phyloP scores from a whole-genome alignment of 768 basidiomycete genomes.

The Lentinula guzmanii region DNA sequence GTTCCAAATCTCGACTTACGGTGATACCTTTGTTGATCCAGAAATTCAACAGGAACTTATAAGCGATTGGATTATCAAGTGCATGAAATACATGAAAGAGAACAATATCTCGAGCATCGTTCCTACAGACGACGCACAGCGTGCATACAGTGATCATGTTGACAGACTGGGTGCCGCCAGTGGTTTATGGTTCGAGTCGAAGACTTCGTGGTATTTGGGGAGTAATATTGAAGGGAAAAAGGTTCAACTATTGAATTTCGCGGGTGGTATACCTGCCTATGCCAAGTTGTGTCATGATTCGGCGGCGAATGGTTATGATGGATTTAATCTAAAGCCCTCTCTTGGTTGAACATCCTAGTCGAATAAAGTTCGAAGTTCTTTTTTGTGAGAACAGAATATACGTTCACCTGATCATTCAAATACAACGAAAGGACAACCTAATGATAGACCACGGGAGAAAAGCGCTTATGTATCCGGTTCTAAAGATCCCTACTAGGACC shows the following conservation, averaged over 20 bases:
- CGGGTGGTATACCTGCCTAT: not conserved
- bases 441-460: too few relatives aligned
- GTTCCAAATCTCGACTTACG: not conserved
- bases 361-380: too few relatives aligned
- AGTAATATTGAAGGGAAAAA: conserved; percentile 6
- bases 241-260: not conserved
- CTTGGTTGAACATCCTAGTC: not conserved
- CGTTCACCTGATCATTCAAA: too few relatives aligned
- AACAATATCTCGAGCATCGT: not conserved
- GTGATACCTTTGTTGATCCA: too few relatives aligned
- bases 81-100: conserved; percentile 12
- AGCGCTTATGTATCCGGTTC: too few relatives aligned
- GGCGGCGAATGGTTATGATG: not conserved
- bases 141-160: not conserved
- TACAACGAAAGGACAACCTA: too few relatives aligned
- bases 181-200: not conserved
- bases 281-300: not conserved
- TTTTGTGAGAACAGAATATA: too few relatives aligned
- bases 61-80: conserved; percentile 17
- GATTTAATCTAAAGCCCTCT: not conserved
- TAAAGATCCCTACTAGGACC: too few relatives aligned
- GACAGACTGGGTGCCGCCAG: not conserved
- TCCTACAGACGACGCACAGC: not conserved
- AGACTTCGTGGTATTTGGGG: conserved; percentile 10
- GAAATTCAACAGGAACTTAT: conserved; percentile 14